Evolutionary conservation across 2,329 filamentous ascomycete genomes (phyloP).

Genomic region (Exophiala oligosperma): DNA sequence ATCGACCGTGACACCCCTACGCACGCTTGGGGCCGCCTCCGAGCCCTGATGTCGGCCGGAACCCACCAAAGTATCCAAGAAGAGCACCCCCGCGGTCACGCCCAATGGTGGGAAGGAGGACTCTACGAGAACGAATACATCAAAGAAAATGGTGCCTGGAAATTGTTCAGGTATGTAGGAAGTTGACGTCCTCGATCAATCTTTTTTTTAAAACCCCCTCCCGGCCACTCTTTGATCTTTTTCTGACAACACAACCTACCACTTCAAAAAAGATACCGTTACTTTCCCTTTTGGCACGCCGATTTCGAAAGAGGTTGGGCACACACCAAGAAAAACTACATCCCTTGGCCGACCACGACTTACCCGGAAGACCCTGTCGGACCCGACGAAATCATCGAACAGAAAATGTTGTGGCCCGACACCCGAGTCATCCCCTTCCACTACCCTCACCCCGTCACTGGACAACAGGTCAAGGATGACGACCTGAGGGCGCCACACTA

Average conservation of each 20-base stretch:
- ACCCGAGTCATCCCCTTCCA: conserved; percentile 44
- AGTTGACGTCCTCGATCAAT: too few relatives aligned
- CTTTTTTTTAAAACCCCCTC: not conserved
- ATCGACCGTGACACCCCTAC: conserved; percentile 53
- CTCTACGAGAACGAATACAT: conserved; percentile 62
- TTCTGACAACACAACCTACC: too few relatives aligned
- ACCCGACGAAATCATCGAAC: conserved; percentile 54
- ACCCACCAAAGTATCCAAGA: conserved; percentile 54
- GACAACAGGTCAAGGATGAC: conserved; percentile 15
- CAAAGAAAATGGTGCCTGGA: conserved; percentile 57
- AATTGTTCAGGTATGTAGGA: conserved; percentile 44
- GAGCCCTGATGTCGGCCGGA: conserved; percentile 57
- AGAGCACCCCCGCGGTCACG: conserved; percentile 52
- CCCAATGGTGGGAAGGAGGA: conserved; percentile 61
- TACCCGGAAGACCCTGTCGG: conserved; percentile 54
- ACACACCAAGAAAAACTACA: conserved; percentile 54
- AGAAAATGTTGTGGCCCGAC: conserved; percentile 59
- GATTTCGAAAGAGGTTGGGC: conserved; percentile 56
- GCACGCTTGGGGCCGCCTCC: conserved; percentile 54
- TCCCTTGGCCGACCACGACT: conserved; percentile 51
- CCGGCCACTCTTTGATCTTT: not conserved
- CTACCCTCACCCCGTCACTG: conserved; percentile 22
- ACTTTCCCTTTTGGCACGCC: conserved; percentile 60
- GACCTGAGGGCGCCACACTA: conserved; percentile 21
- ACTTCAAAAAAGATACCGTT: conserved; percentile 40